Evolutionary conservation across 169 alveolate species (phyloP).

Genomic region (Perkinsus chesapeaki): DNA sequence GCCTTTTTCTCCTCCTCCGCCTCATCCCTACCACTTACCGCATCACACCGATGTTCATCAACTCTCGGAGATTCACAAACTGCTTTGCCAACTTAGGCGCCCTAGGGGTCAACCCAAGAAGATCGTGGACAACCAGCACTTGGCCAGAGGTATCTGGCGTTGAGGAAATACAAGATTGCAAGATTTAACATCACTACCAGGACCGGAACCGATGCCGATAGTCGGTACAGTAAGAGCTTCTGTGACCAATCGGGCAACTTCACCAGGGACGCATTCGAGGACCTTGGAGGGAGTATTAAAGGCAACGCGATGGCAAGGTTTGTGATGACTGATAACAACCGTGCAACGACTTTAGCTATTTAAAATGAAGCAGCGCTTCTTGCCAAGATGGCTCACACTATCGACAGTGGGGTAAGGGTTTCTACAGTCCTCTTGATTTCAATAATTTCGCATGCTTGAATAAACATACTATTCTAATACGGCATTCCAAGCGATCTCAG

Average conservation of each 20-base stretch:
- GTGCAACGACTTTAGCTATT: no score
- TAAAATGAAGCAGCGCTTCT: no score
- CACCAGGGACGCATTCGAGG: background rate
- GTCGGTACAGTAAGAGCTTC: background rate
- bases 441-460: no score
- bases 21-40: background rate
- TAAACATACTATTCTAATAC: no score
- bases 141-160: background rate
- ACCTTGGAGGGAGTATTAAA: background rate
- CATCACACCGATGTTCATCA: background rate
- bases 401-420: no score
- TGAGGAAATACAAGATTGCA: background rate
- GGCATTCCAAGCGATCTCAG: no score
- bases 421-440: no score
- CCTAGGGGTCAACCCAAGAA: background rate
- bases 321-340: no score
- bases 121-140: background rate
- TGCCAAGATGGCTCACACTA: no score
- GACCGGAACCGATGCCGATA: background rate
- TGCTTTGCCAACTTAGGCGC: background rate
- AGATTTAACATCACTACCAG: background rate
- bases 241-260: background rate
- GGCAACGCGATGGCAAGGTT: background rate
- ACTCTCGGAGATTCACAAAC: background rate
- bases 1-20: no score